These are phyloP conservation scores for Candida railenensis DNA, from an alignment of 805 yeast species.

Conservation along the genomic window DNA sequence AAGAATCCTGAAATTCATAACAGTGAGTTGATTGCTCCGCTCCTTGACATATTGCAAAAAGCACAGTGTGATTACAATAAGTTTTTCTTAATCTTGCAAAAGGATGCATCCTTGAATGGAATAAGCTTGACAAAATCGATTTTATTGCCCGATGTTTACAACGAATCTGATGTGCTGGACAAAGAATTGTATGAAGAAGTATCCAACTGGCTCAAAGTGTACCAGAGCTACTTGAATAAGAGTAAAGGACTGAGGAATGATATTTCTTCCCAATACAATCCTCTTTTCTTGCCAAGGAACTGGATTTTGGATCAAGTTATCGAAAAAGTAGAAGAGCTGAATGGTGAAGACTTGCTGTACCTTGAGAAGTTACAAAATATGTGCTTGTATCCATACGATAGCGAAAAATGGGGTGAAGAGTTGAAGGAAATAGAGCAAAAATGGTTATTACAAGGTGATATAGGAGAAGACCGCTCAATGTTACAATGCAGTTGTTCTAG, in stretches of 20 bases:
- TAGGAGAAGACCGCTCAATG: slow-evolving; percentile 56
- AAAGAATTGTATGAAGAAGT: slow-evolving; percentile 43
- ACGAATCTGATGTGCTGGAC: slow-evolving; percentile 18
- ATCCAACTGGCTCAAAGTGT: slow-evolving; percentile 52
- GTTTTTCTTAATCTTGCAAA: slow-evolving; percentile 68
- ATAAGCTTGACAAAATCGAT: slow-evolving; percentile 16
- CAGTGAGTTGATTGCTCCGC: slow-evolving; percentile 50
- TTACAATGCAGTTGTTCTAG: slow-evolving; percentile 73
- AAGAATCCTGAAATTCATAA: slow-evolving; percentile 37
- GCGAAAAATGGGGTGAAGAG: slow-evolving; percentile 64
- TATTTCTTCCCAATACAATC: slow-evolving; percentile 56
- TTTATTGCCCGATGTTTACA: slow-evolving; percentile 12
- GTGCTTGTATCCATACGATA: slow-evolving; percentile 75
- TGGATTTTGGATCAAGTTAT: slow-evolving; percentile 88
- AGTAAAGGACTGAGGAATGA: slow-evolving; percentile 34
- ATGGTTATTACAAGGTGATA: slow-evolving; percentile 54
- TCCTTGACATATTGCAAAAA: slow-evolving; percentile 58
- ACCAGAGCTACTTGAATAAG: slow-evolving; percentile 43
- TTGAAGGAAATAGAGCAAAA: slow-evolving; percentile 54
- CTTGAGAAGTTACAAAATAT: slow-evolving; percentile 65
- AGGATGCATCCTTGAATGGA: slow-evolving; percentile 12
- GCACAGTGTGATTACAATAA: slow-evolving; percentile 76
- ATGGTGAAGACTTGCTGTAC: slow-evolving; percentile 45
- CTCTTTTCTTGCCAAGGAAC: slow-evolving; percentile 77
- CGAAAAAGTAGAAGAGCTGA: slow-evolving; percentile 50